A percentile compares a stretch with the other conserved stretches of the same genome.
These are phyloP conservation scores for Nemania sp. DNA, from an alignment of 2,329 filamentous ascomycete genomes.

Conservation along the genomic window DNA sequence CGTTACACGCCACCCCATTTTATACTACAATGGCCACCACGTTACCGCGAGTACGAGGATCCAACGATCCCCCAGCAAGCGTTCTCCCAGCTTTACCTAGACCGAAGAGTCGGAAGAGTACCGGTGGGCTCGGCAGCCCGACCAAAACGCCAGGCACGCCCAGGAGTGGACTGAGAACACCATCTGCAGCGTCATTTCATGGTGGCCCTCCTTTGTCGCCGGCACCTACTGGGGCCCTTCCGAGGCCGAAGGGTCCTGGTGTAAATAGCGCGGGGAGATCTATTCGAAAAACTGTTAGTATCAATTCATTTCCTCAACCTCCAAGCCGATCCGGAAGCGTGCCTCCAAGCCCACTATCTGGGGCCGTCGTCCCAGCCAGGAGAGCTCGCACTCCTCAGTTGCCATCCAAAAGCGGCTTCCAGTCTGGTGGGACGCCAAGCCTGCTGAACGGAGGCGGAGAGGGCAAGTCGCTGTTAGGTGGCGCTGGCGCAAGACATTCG, in stretches of 20 bases:
- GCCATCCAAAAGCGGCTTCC: constrained; percentile 58
- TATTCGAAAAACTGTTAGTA: constrained; percentile 86
- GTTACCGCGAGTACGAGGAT: constrained; percentile 69
- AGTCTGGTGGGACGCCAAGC: constrained; percentile 65
- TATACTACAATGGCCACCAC: constrained; percentile 59
- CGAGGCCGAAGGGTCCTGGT: constrained; percentile 58
- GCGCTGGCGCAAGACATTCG: constrained; percentile 66
- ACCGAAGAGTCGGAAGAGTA: constrained; percentile 72
- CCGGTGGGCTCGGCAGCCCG: constrained; percentile 50
- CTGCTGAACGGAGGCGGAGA: constrained; percentile 80
- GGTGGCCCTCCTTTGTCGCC: constrained; percentile 54
- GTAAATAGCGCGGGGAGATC: constrained; percentile 67
- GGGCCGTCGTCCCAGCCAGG: constrained; percentile 49
- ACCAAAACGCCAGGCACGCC: constrained; percentile 54
- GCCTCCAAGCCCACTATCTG: constrained; percentile 64
- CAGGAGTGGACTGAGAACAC: constrained; percentile 62
- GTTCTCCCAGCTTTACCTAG: constrained; percentile 76
- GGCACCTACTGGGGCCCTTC: constrained; percentile 57
- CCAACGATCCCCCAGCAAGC: constrained; percentile 71
- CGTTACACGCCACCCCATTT: constrained; percentile 17
- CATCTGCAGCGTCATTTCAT: constrained; percentile 57
- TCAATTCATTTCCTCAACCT: constrained; percentile 90
- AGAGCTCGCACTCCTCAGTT: constrained; percentile 58
- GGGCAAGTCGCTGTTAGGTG: constrained; percentile 70
- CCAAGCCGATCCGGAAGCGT: constrained; percentile 70